Evolutionary conservation across 2,329 filamentous ascomycete genomes (phyloP).

Genomic region (Claviceps cyperi): DNA sequence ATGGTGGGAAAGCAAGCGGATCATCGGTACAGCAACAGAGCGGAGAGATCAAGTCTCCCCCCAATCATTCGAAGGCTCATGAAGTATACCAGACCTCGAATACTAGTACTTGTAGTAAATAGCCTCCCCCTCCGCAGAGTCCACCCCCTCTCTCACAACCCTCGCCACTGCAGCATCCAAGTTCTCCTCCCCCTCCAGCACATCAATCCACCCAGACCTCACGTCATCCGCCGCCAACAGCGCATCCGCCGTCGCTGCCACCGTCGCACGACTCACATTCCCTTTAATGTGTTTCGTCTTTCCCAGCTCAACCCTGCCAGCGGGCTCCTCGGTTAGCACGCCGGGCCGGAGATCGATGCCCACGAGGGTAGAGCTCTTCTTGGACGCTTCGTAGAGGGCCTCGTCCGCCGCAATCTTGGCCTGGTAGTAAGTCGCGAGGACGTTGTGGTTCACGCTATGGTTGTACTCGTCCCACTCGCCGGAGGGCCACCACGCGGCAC

Average conservation of each 20-base stretch:
- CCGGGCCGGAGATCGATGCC: constrained; percentile 41
- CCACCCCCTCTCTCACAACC: constrained; percentile 33
- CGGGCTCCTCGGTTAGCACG: constrained; percentile 32
- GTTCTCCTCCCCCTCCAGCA: constrained; percentile 38
- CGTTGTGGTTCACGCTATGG: constrained; percentile 22
- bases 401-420: constrained; percentile 49
- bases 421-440: constrained; percentile 39
- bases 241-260: constrained; percentile 42
- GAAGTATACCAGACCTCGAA: background rate
- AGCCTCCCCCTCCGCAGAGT: constrained; percentile 38
- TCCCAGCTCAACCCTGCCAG: constrained; percentile 31
- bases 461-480: constrained; percentile 33
- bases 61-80: too few relatives aligned
- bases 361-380: constrained; percentile 26
- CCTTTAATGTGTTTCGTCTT: constrained; percentile 25
- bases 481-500: constrained; percentile 41
- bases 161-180: constrained; percentile 31
- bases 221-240: constrained; percentile 35
- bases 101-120: constrained; percentile 13
- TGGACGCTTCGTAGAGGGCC: constrained; percentile 33
- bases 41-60: too few relatives aligned
- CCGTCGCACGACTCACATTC: constrained; percentile 39
- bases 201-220: constrained; percentile 38
- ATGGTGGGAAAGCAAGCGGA: too few relatives aligned
- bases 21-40: too few relatives aligned